Base-by-base conservation (phyloP, 108 stramenopile genomes). In the Cyclotella atomus region DNA sequence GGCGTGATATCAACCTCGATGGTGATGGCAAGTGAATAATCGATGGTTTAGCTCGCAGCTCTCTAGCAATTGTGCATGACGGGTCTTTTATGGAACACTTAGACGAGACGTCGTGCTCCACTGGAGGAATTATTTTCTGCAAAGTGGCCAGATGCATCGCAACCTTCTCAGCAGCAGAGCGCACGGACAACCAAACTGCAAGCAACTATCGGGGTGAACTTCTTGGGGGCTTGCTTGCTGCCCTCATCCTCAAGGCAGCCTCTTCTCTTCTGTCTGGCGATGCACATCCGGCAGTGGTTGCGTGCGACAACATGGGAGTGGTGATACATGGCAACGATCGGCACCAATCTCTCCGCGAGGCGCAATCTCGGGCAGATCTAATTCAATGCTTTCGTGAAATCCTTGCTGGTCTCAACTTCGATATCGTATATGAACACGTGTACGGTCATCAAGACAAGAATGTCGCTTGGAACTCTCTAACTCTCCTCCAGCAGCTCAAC, bases 241-340 rank as follows among this genome's bases (percentile, higher is more conserved):
- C 27, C 21, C 43, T 45, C 44, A 8, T 64, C n/a, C n/a, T n/a
- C n/a, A n/a, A n/a, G n/a, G n/a, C n/a, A n/a, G n/a, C 20, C 41
- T 64, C 3, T 27, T 9, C 4, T 4, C 14, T 4, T 41, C 25
- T 33, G 35, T 9, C 27, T 28, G 28, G 3, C 16, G 25, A 25
- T 44, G 35, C 1, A 36, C 28, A 12, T 12, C 55, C 27, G 16
- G 29, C 20, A 9, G 32, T 36, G 28, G 10, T 61, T 12, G 35
- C 33, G 5, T 65, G 63, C 28, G 63, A 65, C 63, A 65, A 65
- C 44, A 52, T 36, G 7, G 66, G 66, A 1, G 66, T 68, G 0
- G 21, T 68, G 1, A 27, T 6, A 3, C 66, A 68, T 24, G 34
- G 33, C 1, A 53, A 34, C 10, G 7, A 33, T 2, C 9, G 8